Percentiles rank a stretch among this genome's conserved stretches.
phyloP scores from a whole-genome alignment of 148 eudicot genomes.

The Simmondsia chinensis region DNA sequence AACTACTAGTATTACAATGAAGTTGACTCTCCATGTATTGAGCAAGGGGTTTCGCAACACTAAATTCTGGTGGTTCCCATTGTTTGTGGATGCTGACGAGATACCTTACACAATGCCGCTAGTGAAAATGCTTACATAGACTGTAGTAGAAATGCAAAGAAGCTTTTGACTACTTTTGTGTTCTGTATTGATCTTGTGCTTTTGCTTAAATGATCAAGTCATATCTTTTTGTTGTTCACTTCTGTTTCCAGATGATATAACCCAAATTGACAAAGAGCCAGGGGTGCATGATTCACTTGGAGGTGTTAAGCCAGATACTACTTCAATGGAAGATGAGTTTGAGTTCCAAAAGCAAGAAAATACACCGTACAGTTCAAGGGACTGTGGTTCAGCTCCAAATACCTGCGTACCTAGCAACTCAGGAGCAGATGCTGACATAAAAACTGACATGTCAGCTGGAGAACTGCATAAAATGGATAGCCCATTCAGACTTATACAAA shows the following conservation, averaged over 20 bases:
- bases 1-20: too few species aligned
- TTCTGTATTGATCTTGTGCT: background rate
- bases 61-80: too few species aligned
- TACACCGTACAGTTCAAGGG: conserved; percentile 13
- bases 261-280: conserved; percentile 40
- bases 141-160: too few species aligned
- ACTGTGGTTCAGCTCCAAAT: conserved; percentile 12
- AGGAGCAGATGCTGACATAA: conserved; percentile 12
- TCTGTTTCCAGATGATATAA: conserved; percentile 62
- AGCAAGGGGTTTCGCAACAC: too few species aligned
- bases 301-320: conserved; percentile 14
- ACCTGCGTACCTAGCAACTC: conserved; percentile 13
- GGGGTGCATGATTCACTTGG: conserved; percentile 11
- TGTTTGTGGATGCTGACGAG: too few species aligned
- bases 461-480: conserved; percentile 23
- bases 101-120: too few species aligned
- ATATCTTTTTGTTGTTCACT: conserved; percentile 11
- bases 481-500: conserved; percentile 59
- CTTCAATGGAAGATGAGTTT: conserved; percentile 19
- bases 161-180: background rate
- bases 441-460: conserved; percentile 20
- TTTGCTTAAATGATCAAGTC: conserved; percentile 1
- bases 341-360: conserved; percentile 20
- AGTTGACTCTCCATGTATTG: too few species aligned
- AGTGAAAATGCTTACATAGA: too few species aligned